A percentile compares a stretch with the other conserved stretches of the same genome.
Evolutionary conservation across 441 rosid species (phyloP).

Genomic region (Aquilaria agallochum): DNA sequence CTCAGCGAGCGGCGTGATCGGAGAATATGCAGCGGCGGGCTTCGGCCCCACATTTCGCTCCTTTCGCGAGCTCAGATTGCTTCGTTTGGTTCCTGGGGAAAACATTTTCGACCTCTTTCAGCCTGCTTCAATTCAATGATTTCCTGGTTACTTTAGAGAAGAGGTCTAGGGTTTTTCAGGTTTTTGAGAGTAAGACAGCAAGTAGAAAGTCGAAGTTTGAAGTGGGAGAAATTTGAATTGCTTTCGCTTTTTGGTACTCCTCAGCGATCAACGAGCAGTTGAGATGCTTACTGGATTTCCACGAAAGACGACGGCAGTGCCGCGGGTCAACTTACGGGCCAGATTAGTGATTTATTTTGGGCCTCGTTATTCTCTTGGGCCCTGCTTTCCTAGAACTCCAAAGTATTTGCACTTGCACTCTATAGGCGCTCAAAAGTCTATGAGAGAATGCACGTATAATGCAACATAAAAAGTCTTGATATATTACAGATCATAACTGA

Average conservation of each 20-base stretch:
- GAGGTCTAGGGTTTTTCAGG: slow-evolving; percentile 20
- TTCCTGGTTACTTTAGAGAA: background rate
- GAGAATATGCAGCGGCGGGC: slow-evolving; percentile 38
- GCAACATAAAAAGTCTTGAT: no score
- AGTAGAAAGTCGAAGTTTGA: background rate
- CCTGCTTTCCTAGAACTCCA: no score
- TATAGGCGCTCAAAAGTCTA: no score
- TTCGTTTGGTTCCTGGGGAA: slow-evolving; percentile 64
- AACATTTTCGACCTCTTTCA: slow-evolving; percentile 43
- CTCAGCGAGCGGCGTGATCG: slow-evolving; percentile 45
- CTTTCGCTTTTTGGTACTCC: background rate
- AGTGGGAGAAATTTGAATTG: slow-evolving; percentile 15
- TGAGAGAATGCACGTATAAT: no score
- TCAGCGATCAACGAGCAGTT: no score
- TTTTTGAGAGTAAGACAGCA: background rate
- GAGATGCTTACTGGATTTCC: no score
- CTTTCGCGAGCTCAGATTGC: slow-evolving; percentile 42
- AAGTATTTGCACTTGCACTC: no score
- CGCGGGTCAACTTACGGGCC: no score
- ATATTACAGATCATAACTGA: no score
- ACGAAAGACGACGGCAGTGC: no score
- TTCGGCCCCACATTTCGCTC: slow-evolving; percentile 33
- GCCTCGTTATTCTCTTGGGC: no score
- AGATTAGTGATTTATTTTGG: no score
- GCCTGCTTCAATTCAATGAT: background rate